Conservation (phyloP, 306 rosid genomes). For the Prinsepia uniflora region DNA sequence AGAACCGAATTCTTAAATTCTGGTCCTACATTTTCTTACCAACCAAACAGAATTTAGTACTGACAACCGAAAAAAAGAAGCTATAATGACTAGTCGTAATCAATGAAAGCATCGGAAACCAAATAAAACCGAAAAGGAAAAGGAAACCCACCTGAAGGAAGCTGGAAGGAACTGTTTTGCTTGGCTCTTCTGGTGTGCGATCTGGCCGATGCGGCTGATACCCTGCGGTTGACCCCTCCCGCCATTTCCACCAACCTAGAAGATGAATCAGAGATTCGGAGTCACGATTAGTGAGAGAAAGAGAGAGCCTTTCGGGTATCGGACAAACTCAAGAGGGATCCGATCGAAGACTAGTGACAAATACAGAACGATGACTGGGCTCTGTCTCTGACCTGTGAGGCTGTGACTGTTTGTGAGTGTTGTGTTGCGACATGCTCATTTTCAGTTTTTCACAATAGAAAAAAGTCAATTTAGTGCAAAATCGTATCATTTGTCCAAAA, state of each 20-base stretch:
- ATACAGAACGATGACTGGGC: neutral
- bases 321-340: neutral
- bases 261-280: neutral
- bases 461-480: neutral
- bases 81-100: neutral
- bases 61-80: neutral
- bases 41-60: conserved; percentile 3
- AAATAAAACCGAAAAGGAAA: neutral
- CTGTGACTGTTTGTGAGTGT: neutral
- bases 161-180: conserved; percentile 33
- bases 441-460: neutral
- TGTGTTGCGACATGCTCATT: neutral
- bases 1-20: neutral
- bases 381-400: neutral
- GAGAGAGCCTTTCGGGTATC: neutral
- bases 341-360: neutral
- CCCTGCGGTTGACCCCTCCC: conserved; percentile 50
- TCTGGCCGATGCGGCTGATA: conserved; percentile 76
- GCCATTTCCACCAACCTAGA: conserved; percentile 40
- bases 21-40: neutral
- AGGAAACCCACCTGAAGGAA: conserved; percentile 49
- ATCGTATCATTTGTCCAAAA: neutral
- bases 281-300: neutral
- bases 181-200: conserved; percentile 65
- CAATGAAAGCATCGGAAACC: neutral